Base-by-base conservation (phyloP, 495 filamentous ascomycete genomes). In the Penicillium bovifimosum region DNA sequence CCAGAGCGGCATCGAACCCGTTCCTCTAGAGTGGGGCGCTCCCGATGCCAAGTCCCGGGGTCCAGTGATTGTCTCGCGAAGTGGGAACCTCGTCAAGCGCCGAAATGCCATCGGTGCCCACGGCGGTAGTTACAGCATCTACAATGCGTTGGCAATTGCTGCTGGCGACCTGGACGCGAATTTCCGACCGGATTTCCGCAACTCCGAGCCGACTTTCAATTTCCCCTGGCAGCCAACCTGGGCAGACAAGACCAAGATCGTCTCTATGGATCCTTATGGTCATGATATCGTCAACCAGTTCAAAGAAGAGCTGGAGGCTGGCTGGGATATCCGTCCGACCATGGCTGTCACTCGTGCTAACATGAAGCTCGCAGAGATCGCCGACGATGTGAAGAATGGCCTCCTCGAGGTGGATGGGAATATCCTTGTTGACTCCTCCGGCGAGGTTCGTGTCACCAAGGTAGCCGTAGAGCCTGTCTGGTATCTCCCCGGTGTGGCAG, bases 91-190 rank as follows among this genome's bases (percentile, higher is more conserved):
- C 7, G 81, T 97, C 54, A 82, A 91, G 54, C 82, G 85, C 60
- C 85, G 93, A 47, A 98, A 98, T 72, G 92, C 87, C 77, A 74
- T 75, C 80, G 86, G 86, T 50, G 93, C 93, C 48, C 93, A 98
- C 63, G 92, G 93, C 38, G 93, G 93, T 36, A 96, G 91, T n/a
- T 98, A 98, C 61, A 89, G 87, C 59, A 90, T 96, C 61, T 98
- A 98, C 70, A 90, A 95, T 65, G 93, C 93, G 20, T 77, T 98
- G 40, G 93, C 93, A 34, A 80, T 98, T 54, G 93, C 93, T 18
- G 90, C 88, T 58, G 91, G 91, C 56, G 85, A 96, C 60, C 81
- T 98, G 44, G 81, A 86, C 45, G 73, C 80, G 16, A 82, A 96
- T 56, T 91, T 96, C 72, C 86, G 81, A 70, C 90, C 93, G 11